A percentile compares a stretch with the other conserved stretches of the same genome.
phyloP scores from a whole-genome alignment of 352 stramenopile genomes.

The Phytophthora sojae region DNA sequence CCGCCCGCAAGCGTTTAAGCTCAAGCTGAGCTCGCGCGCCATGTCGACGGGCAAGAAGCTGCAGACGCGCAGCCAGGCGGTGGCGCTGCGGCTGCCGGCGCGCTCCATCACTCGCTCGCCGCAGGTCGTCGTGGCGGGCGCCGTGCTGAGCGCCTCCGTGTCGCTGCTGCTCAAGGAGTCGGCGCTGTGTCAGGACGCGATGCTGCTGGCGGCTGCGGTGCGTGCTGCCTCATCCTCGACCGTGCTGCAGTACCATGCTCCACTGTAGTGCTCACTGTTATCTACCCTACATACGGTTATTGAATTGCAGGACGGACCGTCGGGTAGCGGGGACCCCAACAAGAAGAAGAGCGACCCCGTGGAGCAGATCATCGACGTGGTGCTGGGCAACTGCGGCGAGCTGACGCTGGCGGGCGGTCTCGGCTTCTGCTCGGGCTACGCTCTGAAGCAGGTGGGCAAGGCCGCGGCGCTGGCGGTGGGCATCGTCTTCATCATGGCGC shows the following conservation, averaged over 20 bases:
- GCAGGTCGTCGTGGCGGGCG: conserved; percentile 49
- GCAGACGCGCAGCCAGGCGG: conserved; percentile 36
- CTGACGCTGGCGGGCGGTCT: conserved; percentile 73
- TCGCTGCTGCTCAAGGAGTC: conserved; percentile 47
- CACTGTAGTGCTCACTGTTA: neutral
- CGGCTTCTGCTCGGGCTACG: conserved; percentile 88
- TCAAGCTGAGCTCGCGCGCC: conserved; percentile 32
- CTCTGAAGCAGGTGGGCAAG: conserved; percentile 87
- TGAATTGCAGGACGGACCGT: conserved; percentile 41
- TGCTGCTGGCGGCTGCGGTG: conserved; percentile 42
- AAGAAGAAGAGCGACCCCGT: conserved; percentile 61
- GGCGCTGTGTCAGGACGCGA: conserved; percentile 61
- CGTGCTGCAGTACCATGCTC: neutral
- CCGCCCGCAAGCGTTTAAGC: conserved; percentile 46
- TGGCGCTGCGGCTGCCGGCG: conserved; percentile 36
- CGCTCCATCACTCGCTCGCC: conserved; percentile 30
- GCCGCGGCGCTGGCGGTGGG: conserved; percentile 78
- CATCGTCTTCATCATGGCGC: conserved; percentile 78
- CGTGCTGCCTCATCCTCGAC: conserved; percentile 6
- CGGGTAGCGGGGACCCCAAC: conserved; percentile 37
- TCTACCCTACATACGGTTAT: neutral
- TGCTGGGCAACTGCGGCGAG: conserved; percentile 68
- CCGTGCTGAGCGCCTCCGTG: conserved; percentile 56
- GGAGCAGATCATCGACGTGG: conserved; percentile 70
- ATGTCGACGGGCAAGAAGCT: conserved; percentile 41